A percentile compares a stretch with the other conserved stretches of the same genome.
phyloP scores from a whole-genome alignment of 1,284 basidiomycete genomes.

The Heterobasidion occidentale region DNA sequence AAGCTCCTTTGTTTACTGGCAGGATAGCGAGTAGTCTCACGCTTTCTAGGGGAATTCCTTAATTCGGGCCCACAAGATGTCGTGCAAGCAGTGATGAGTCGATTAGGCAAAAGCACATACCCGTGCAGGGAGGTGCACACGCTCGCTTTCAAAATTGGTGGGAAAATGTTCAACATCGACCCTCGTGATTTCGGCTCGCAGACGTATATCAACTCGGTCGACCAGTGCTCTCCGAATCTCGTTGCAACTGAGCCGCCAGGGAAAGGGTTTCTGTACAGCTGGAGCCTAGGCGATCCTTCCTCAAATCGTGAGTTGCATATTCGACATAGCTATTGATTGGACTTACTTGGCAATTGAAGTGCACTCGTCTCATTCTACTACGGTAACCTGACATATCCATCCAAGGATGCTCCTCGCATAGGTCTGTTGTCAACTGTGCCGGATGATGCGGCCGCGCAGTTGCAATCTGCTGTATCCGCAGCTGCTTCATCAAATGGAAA shows the following conservation, averaged over 20 bases:
- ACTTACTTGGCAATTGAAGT: conserved; percentile 9
- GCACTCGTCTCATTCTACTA: conserved; percentile 47
- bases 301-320: conserved; percentile 26
- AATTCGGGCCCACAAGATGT: conserved; percentile 29
- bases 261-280: conserved; percentile 27
- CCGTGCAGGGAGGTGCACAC: conserved; percentile 43
- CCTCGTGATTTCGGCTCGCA: conserved; percentile 53
- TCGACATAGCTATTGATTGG: not conserved
- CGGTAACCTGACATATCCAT: conserved; percentile 56
- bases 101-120: conserved; percentile 15
- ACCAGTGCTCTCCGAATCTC: conserved; percentile 33
- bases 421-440: conserved; percentile 65
- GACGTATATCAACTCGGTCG: conserved; percentile 12
- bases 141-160: conserved; percentile 54
- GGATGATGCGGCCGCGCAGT: conserved; percentile 31
- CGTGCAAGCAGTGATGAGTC: conserved; percentile 7
- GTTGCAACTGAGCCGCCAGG: conserved; percentile 44
- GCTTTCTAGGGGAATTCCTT: conserved; percentile 27
- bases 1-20: conserved; percentile 9
- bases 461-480: conserved; percentile 29
- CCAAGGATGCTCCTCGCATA: conserved; percentile 52
- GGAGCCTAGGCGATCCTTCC: conserved; percentile 33
- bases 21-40: not conserved
- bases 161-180: conserved; percentile 54
- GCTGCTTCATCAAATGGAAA: conserved; percentile 29